Base-by-base conservation (phyloP, 2,329 filamentous ascomycete species). In the Decorospora gaudefroyi region DNA sequence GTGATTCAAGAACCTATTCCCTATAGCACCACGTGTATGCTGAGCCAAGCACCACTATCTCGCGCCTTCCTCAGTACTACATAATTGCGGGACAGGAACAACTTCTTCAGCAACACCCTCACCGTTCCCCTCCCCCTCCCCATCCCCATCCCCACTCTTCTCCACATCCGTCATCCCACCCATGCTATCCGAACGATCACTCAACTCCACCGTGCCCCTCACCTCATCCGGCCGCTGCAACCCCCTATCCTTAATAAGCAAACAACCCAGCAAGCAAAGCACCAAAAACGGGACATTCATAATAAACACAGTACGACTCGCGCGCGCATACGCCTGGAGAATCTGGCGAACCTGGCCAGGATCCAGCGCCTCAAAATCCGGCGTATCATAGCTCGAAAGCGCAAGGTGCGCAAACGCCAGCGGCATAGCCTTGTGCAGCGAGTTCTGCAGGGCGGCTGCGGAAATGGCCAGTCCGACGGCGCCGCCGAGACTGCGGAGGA, bases 401-500 rank as follows among this genome's bases (percentile, higher is more conserved):
- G 41, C 46, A 7, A 54, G 33, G 2, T 23, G 30, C n/a, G 33
- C 42, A 12, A 59, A 57, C 1, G 55, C 37, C 3, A 31, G 6
- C 2, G 56, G 54, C 47, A 61, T 51, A 13, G 19, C 38, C 6
- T 35, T 48, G 13, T 50, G 43, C 7, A 60, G 36, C 5, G 55
- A 51, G 13, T 49, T 57, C 25, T 60, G 57, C 17, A 61, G 17
- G 12, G 49, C 44, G 7, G 53, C 46, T 8, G 49, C 54, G 10
- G 53, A 58, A 6, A 84, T 68, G 0, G 80, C 81, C 0, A 86
- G 73, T 0, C 82, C 82, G 10, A 77, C 72, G 1, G 81, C 73
- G 16, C 81, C 82, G 7, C 83, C 82, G 3, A 81, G 69, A 32
- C 76, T 78, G 6, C 83, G 77, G 47, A 84, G 74, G 59, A 85